A percentile compares a stretch with the other conserved stretches of the same genome.
Conservation (phyloP, 2,329 filamentous ascomycete species). For the Clonostachys solani region DNA sequence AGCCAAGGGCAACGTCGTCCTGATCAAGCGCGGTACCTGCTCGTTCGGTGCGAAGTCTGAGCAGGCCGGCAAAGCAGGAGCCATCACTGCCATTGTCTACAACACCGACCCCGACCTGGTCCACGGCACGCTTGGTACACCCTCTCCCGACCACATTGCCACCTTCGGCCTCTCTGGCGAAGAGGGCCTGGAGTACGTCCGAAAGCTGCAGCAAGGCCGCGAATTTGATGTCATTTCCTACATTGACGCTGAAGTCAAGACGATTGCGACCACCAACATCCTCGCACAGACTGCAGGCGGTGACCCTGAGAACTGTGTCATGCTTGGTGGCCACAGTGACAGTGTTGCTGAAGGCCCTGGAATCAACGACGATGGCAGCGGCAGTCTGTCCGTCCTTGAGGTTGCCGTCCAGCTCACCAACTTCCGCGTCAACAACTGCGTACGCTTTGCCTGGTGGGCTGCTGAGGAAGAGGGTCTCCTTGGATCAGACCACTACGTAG, state of each 20-base stretch:
- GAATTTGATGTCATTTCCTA: conserved; percentile 51
- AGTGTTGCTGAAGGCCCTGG: conserved; percentile 61
- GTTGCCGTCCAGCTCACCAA: conserved; percentile 54
- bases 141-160: conserved; percentile 47
- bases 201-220: conserved; percentile 46
- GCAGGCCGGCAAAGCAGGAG: conserved; percentile 64
- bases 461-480: conserved; percentile 64
- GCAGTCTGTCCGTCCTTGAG: conserved; percentile 58
- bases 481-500: conserved; percentile 59
- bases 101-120: conserved; percentile 63
- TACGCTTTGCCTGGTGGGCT: conserved; percentile 65
- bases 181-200: conserved; percentile 50
- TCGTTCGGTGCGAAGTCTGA: conserved; percentile 68
- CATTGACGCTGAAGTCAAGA: conserved; percentile 52
- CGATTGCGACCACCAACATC: conserved; percentile 53
- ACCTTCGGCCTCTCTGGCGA: conserved; percentile 39
- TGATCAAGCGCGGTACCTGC: conserved; percentile 68
- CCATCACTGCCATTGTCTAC: conserved; percentile 68
- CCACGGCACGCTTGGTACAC: conserved; percentile 64
- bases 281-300: conserved; percentile 57
- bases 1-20: conserved; percentile 60
- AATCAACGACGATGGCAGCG: conserved; percentile 76
- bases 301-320: conserved; percentile 59
- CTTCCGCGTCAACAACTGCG: conserved; percentile 59
- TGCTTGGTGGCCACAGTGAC: conserved; percentile 62